Percentiles rank a stretch among this genome's conserved stretches.
Conservation (phyloP, 495 filamentous ascomycete genomes). For the Viridothelium virens region DNA sequence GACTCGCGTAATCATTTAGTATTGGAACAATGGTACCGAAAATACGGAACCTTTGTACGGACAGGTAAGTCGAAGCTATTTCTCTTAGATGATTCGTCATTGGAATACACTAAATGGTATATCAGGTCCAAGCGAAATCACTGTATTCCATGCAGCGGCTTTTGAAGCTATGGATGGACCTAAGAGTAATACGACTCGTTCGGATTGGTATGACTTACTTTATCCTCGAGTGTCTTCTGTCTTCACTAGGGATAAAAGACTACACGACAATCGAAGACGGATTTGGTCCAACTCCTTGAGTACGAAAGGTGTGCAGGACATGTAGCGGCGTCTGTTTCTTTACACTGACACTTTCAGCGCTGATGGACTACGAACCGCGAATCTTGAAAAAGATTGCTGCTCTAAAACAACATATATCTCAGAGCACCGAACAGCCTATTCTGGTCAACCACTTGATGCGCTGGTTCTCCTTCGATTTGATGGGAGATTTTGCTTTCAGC, state of each 20-base stretch:
- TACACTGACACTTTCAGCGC: conserved; percentile 4
- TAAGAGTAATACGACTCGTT: conserved; percentile 31
- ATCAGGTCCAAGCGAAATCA: conserved; percentile 22
- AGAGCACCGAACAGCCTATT: background rate
- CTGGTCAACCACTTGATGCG: conserved; percentile 3
- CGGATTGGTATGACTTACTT: conserved; percentile 42
- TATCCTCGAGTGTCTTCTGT: conserved; percentile 36
- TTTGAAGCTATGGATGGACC: conserved; percentile 31
- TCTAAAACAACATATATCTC: conserved; percentile 21
- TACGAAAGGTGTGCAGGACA: conserved; percentile 24
- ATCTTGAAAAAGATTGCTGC: conserved; percentile 16
- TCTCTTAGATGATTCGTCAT: background rate
- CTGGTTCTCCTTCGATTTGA: conserved; percentile 19
- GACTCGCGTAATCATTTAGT: background rate
- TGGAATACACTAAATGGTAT: background rate
- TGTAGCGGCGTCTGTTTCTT: too few species aligned
- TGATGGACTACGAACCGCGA: conserved; percentile 23
- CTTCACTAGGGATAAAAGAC: conserved; percentile 32
- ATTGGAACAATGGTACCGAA: conserved; percentile 7
- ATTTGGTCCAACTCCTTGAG: conserved; percentile 17
- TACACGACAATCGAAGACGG: conserved; percentile 6
- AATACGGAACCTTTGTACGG: background rate
- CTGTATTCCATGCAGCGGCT: conserved; percentile 34
- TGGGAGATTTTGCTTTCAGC: conserved; percentile 41
- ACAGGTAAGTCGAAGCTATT: background rate